Base-by-base conservation (phyloP, 2,329 filamentous ascomycete species). In the Rhexocercosporidium sp. region DNA sequence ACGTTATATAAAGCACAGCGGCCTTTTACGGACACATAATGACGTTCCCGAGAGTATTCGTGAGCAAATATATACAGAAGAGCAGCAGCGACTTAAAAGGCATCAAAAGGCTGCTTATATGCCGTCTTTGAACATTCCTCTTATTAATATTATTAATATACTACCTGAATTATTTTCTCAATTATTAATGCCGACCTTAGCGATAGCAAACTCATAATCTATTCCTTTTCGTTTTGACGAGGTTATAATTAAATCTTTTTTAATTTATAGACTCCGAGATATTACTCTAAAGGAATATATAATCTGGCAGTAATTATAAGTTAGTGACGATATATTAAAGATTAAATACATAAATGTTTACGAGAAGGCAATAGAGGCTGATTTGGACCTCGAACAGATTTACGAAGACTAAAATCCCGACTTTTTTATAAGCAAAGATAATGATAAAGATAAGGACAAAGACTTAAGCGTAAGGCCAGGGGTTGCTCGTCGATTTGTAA, bases 401-500 rank as follows among this genome's bases (percentile, higher is more conserved):
- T 68, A 72, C 62, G 47, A 75, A 25, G 74, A 79, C 59, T 71
- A 74, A 70, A 67, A 79, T 64, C 51, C 71, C 54, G 61, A 69
- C 22, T 79, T 79, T 62, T 78, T 76, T 54, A 70, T 75, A 49
- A 62, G 73, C 31, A 71, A 71, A 47, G 76, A 44, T 44, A 44
- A 44, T 44, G 12, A 44, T 44, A 44, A 44, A n/a, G 12, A 44
- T 16, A 44, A 44, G 39, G 12, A 44, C 16, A 44, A 44, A 44
- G 12, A 12, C 39, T 5, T 44, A 44, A 44, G 75, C 3, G 66
- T 80, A 29, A 78, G 76, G 65, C 68, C 62, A 29, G 75, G 76
- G 16, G 65, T 75, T 69, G 76, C 76, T n/a, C 66, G 69, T n/a
- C 72, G 74, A 34, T 76, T 78, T 66, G 71, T 78, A n/a, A 62